phyloP scores from a whole-genome alignment of 768 basidiomycete genomes.

The Naganishia kalamii region DNA sequence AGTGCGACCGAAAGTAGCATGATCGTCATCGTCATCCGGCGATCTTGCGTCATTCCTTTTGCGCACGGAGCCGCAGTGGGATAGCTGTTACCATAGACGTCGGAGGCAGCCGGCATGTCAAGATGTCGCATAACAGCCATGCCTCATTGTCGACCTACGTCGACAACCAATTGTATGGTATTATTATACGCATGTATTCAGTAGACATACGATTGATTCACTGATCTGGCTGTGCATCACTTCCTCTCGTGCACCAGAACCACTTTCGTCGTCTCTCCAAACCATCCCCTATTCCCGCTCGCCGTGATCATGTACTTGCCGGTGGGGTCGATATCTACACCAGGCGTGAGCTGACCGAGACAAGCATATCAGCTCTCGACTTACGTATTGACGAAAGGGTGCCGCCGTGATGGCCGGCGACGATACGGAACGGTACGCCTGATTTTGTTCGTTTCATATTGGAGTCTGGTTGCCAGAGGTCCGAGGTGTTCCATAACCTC shows the following conservation, averaged over 20 bases:
- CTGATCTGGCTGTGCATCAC: too few relatives aligned
- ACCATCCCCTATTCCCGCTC: conserved; percentile 90
- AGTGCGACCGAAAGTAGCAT: too few relatives aligned
- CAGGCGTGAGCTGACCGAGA: conserved; percentile 3
- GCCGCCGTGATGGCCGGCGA: conserved; percentile 92
- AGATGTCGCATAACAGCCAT: too few relatives aligned
- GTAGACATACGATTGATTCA: too few relatives aligned
- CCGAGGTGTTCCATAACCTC: conserved; percentile 83
- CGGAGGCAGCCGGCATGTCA: too few relatives aligned
- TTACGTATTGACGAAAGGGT: conserved; percentile 85
- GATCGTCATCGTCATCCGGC: too few relatives aligned
- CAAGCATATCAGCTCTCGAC: conserved; percentile 42
- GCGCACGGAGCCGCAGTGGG: too few relatives aligned
- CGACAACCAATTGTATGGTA: too few relatives aligned
- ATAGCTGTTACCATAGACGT: too few relatives aligned
- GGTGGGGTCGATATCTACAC: conserved; percentile 73
- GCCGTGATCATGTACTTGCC: conserved; percentile 81
- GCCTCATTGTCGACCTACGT: too few relatives aligned
- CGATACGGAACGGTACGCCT: conserved; percentile 83
- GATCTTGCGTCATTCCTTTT: too few relatives aligned
- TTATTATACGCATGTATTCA: too few relatives aligned
- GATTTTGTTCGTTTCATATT: conserved; percentile 53
- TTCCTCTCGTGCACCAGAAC: conserved; percentile 78
- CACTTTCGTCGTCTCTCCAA: conserved; percentile 80
- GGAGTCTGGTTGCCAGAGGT: conserved; percentile 63